Conservation (phyloP, 495 filamentous ascomycete genomes). For the Trypethelium eluteriae region DNA sequence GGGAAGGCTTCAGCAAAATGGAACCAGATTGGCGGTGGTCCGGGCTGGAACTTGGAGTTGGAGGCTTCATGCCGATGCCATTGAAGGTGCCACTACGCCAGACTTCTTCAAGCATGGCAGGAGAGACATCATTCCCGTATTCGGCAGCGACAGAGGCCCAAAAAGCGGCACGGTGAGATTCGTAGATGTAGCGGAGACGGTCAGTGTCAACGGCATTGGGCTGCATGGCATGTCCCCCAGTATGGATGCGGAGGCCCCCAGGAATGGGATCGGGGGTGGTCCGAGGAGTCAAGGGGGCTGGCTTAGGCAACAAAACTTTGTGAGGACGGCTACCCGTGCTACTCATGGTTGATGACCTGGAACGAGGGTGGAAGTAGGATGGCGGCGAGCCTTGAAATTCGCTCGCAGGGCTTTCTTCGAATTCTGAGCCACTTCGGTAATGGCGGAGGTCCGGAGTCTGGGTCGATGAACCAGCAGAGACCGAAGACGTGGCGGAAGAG, state of each 20-base stretch:
- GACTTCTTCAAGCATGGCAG: conserved; percentile 57
- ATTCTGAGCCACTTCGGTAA: conserved; percentile 22
- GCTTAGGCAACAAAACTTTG: conserved; percentile 13
- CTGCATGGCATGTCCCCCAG: conserved; percentile 31
- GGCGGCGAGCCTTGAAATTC: conserved; percentile 7
- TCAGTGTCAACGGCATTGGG: conserved; percentile 51
- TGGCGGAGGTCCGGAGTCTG: conserved; percentile 25
- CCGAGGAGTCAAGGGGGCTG: conserved; percentile 8
- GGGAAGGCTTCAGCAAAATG: conserved; percentile 26
- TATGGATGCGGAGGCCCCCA: conserved; percentile 45
- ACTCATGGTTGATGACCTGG: not conserved
- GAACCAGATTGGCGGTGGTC: conserved; percentile 25
- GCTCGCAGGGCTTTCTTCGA: not conserved
- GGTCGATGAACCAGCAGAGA: conserved; percentile 21
- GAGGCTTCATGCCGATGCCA: conserved; percentile 22
- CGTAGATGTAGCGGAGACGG: conserved; percentile 61
- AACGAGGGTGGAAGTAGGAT: not conserved
- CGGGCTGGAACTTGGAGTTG: conserved; percentile 25
- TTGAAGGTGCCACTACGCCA: conserved; percentile 42
- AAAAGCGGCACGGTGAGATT: conserved; percentile 59
- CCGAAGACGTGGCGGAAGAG: conserved; percentile 41
- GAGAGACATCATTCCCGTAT: conserved; percentile 58
- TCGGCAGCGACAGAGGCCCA: conserved; percentile 64
- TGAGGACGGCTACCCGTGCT: conserved; percentile 11
- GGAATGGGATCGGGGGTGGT: conserved; percentile 9